These are phyloP conservation scores for Fraxinus sp. DNA, from an alignment of 305 asterid species.

Conservation along the genomic window DNA sequence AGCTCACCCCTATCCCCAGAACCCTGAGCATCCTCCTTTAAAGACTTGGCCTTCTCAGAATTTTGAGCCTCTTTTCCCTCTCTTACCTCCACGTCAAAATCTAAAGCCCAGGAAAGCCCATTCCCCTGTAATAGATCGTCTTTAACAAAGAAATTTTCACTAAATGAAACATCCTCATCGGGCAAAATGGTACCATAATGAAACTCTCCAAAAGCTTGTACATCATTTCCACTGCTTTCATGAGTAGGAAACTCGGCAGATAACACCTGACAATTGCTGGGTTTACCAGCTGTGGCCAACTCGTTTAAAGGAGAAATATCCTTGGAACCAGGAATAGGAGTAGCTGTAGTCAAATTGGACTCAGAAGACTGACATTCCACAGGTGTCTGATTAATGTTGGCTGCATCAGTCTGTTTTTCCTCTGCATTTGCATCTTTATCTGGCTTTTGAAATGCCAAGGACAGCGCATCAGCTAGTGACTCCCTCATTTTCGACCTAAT, in stretches of 20 bases:
- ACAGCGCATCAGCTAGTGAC: conserved; percentile 73
- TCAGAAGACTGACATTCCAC: conserved; percentile 38
- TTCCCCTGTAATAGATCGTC: conserved; percentile 98
- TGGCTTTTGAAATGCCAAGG: conserved; percentile 47
- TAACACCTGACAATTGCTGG: conserved; percentile 36
- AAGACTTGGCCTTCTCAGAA: conserved; percentile 34
- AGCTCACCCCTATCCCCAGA: conserved; percentile 19
- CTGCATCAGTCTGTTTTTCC: conserved; percentile 29
- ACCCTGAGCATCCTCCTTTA: conserved; percentile 39
- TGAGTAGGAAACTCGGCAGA: conserved; percentile 39
- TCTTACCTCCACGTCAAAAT: conserved; percentile 55
- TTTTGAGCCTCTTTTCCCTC: conserved; percentile 47
- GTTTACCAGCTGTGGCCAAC: conserved; percentile 29
- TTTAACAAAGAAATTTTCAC: conserved; percentile 72
- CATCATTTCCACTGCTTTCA: conserved; percentile 38
- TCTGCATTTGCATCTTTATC: conserved; percentile 38
- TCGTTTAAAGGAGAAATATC: conserved; percentile 34
- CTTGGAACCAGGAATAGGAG: conserved; percentile 27
- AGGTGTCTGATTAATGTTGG: conserved; percentile 23
- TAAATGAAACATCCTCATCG: conserved; percentile 66
- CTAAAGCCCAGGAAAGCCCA: conserved; percentile 97
- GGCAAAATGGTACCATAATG: conserved; percentile 52
- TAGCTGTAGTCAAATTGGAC: conserved; percentile 31
- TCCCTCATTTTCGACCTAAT: conserved; percentile 97
- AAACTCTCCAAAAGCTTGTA: conserved; percentile 47